Base-by-base conservation (phyloP, 805 yeast species). In the Kodamaea laetipori region DNA sequence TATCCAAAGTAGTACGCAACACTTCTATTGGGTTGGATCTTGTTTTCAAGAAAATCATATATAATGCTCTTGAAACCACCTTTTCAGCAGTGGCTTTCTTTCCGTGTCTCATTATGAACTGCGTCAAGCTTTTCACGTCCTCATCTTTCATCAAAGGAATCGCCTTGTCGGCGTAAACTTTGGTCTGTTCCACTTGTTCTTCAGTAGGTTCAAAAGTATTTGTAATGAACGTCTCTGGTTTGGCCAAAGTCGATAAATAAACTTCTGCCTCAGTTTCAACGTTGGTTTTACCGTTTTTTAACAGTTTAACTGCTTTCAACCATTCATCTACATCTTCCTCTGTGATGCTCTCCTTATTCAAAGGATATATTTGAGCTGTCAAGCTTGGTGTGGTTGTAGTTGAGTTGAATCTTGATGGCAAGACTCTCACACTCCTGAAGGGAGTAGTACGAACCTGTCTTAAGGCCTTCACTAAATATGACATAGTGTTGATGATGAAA, bases 71-170 rank as follows among this genome's bases (percentile, higher is more conserved):
- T 41, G 84, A 77, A 44, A 94, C 73, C 38, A 76, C 73, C 54
- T 77, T 83, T 59, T 83, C 84, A 0, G 98, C 97, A 39, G 74
- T 69, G 43, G 86, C 78, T 63, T 90, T 94, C 63, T 83, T 82
- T 33, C 99, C 99, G 60, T 88, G 83, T 59, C 87, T 81, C 98
- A 94, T 94, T 48, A 94, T 81, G 69, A 90, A 74, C 60, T 90
- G 90, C 43, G 87, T 83, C 57, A 94, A 79, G 54, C 86, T 83
- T 39, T 82, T 82, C 38, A 90, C 71, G 15, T 82, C 78, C n/a
- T 86, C 84, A 54, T 89, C 94, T 35, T 69, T 66, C 50, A 74
- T 71, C 19, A 69, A 57, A 19, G 96, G 95, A 23, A 88, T 67
- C 9, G 79, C 76, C 47, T 69, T 67, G 31, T 63, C 70, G 46